Conservation (phyloP, 129 eudicot species). For the Tagetes patula region DNA sequence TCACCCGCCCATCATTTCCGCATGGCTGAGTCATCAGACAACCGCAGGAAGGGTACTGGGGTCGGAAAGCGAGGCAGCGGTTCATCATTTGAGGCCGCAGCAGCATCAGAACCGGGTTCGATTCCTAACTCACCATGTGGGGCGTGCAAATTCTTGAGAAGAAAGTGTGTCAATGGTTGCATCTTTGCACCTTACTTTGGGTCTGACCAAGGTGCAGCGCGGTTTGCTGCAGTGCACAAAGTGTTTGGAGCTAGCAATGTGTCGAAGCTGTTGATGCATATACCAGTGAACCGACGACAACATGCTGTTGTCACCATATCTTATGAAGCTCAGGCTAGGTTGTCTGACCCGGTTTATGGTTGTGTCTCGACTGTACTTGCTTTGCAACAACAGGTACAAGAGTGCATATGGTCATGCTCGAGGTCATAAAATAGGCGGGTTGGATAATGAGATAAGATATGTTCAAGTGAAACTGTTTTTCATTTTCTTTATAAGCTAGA, state of each 20-base stretch:
- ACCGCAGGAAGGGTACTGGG: conserved; percentile 38
- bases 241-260: conserved; percentile 97
- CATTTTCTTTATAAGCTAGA: background rate
- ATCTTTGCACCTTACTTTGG: conserved; percentile 88
- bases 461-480: background rate
- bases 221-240: conserved; percentile 91
- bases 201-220: conserved; percentile 90
- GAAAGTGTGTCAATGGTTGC: conserved; percentile 81
- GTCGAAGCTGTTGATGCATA: conserved; percentile 71
- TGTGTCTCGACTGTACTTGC: conserved; percentile 88
- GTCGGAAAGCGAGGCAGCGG: conserved; percentile 39
- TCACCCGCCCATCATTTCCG: conserved; percentile 21
- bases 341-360: conserved; percentile 92
- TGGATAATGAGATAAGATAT: background rate
- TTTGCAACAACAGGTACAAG: conserved; percentile 81
- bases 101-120: conserved; percentile 20
- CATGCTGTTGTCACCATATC: conserved; percentile 84
- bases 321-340: conserved; percentile 87
- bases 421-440: background rate
- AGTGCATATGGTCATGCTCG: background rate
- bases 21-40: conserved; percentile 54
- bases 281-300: conserved; percentile 68
- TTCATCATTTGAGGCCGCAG: conserved; percentile 1
- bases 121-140: conserved; percentile 66
- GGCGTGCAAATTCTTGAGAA: conserved; percentile 88